A percentile compares a stretch with the other conserved stretches of the same genome.
phyloP scores from a whole-genome alignment of 139 green algal species.

The Coelastrella sp. region DNA sequence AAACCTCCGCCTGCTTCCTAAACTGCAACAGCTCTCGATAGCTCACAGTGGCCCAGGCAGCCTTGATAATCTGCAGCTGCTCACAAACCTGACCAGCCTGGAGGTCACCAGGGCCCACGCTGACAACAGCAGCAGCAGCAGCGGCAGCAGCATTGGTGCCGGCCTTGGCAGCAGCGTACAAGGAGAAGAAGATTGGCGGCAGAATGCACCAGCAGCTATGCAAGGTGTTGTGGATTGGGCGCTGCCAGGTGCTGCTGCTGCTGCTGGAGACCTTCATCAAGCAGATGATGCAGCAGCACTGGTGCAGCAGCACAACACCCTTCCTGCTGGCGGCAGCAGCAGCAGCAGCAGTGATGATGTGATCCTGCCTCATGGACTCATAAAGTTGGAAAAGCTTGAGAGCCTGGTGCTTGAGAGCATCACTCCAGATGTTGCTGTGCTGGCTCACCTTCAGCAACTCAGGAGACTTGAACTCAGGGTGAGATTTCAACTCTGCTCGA shows the following conservation, averaged over 20 bases:
- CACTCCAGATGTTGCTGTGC: neutral
- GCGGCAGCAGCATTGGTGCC: slow-evolving; percentile 4
- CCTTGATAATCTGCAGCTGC: slow-evolving; percentile 20
- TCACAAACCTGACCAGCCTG: slow-evolving; percentile 29
- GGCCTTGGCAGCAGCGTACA: neutral
- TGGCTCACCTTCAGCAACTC: neutral
- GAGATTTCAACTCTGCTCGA: neutral
- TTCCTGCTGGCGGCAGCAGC: neutral
- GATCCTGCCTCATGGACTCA: neutral
- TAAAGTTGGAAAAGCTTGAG: neutral
- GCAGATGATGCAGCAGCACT: slow-evolving; percentile 9
- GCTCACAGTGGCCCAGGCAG: neutral
- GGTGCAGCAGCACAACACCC: neutral
- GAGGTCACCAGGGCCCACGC: neutral
- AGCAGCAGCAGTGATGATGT: neutral
- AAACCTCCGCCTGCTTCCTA: neutral
- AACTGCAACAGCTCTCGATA: neutral
- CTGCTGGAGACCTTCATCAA: neutral
- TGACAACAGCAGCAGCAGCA: slow-evolving; percentile 16
- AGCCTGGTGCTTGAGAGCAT: slow-evolving; percentile 35
- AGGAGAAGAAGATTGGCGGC: neutral
- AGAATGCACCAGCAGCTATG: neutral
- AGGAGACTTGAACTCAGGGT: neutral
- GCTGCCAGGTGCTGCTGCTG: neutral
- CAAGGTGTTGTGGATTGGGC: neutral